Percentiles rank a stretch among this genome's conserved stretches.
Evolutionary conservation across 2,329 filamentous ascomycete genomes (phyloP).

Genomic region (Diaporthe sp.): DNA sequence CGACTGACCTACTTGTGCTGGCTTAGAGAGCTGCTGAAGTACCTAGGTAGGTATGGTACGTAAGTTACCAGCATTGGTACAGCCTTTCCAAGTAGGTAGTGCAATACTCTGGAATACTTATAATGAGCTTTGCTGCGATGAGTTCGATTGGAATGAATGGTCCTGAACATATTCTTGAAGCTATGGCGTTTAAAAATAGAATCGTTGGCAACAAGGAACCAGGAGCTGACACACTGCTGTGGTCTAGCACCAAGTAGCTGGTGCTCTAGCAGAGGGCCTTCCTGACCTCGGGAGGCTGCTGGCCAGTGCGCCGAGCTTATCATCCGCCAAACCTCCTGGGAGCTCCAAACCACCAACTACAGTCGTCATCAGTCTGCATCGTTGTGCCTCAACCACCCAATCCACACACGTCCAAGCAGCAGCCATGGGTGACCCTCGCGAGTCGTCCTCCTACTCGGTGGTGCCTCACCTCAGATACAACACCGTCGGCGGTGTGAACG

Average conservation of each 20-base stretch:
- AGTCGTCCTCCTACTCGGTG: conserved; percentile 71
- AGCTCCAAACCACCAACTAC: conserved; percentile 39
- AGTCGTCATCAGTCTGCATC: conserved; percentile 37
- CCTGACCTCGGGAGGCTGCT: conserved; percentile 4
- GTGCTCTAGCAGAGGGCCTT: not conserved
- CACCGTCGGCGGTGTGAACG: conserved; percentile 98
- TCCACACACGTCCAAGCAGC: conserved; percentile 32
- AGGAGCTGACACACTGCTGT: conserved; percentile 35
- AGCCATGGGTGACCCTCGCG: conserved; percentile 70
- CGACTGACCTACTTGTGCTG: not conserved
- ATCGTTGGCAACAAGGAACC: not conserved
- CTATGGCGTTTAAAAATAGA: conserved; percentile 32
- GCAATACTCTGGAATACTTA: not conserved
- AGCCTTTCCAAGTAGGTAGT: not conserved
- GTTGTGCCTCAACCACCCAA: conserved; percentile 19
- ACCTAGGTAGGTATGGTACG: not conserved
- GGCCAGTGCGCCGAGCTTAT: conserved; percentile 39
- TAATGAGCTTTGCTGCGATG: not conserved
- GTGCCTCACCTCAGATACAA: conserved; percentile 87
- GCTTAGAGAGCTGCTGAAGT: not conserved
- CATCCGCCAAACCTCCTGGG: conserved; percentile 37
- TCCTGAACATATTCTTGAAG: not conserved
- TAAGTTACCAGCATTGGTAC: not conserved
- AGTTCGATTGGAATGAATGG: not conserved
- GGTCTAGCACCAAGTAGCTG: conserved; percentile 19